Conservation (phyloP, 192 early-diverging fungal genomes). For the Helicostylum pulchrum region DNA sequence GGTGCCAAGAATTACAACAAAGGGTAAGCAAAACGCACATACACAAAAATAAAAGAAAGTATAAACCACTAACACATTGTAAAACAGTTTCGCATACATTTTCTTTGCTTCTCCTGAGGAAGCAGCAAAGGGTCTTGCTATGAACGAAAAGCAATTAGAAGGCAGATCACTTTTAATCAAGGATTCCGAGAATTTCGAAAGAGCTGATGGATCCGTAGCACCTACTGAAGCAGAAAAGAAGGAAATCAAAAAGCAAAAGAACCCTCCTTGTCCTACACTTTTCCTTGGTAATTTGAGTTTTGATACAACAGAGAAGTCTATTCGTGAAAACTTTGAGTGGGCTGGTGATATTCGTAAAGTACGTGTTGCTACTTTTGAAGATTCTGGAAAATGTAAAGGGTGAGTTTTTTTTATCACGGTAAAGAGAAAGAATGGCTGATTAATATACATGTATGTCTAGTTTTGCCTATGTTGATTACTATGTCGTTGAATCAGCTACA, state of each 20-base stretch:
- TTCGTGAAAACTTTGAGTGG: constrained; percentile 56
- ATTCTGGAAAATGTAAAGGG: constrained; percentile 76
- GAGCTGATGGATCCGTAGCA: constrained; percentile 52
- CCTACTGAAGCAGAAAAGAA: constrained; percentile 30
- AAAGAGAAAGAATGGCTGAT: background rate
- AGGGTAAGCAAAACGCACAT: constrained; percentile 31
- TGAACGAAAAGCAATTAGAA: constrained; percentile 57
- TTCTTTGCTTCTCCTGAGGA: constrained; percentile 58
- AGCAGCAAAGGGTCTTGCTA: constrained; percentile 54
- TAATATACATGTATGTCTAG: constrained; percentile 21
- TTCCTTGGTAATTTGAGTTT: constrained; percentile 70
- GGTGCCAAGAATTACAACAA: constrained; percentile 42
- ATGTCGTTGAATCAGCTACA: constrained; percentile 57
- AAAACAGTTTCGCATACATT: constrained; percentile 70
- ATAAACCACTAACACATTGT: background rate
- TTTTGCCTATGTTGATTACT: constrained; percentile 71
- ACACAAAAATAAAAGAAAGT: background rate
- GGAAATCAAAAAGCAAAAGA: constrained; percentile 47
- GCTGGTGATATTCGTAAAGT: constrained; percentile 67
- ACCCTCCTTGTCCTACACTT: constrained; percentile 58
- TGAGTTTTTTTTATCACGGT: constrained; percentile 23
- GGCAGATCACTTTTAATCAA: constrained; percentile 67
- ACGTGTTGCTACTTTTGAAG: constrained; percentile 69
- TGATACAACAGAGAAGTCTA: constrained; percentile 44
- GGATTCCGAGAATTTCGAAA: constrained; percentile 54